Evolutionary conservation across 352 stramenopile genomes (phyloP).

Genomic region (Phytophthora colocasiae): DNA sequence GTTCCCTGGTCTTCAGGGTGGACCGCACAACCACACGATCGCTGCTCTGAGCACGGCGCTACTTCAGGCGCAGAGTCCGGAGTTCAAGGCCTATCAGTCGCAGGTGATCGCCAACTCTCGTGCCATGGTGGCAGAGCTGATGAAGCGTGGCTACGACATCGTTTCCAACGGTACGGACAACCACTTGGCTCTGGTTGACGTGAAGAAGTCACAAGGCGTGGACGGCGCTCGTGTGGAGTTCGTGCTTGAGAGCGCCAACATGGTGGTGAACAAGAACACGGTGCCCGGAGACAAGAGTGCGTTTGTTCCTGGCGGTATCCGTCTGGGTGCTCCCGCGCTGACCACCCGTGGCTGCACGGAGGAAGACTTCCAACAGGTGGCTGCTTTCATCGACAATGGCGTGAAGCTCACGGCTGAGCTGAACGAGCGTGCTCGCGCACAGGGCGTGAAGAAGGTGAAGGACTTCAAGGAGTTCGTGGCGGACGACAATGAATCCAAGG

Average conservation of each 20-base stretch:
- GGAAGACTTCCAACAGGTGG: slow-evolving; percentile 96
- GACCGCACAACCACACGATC: slow-evolving; percentile 99
- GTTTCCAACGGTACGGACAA: slow-evolving; percentile 99
- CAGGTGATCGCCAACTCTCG: slow-evolving; percentile 94
- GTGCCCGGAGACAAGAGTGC: slow-evolving; percentile 97
- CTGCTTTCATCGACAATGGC: slow-evolving; percentile 95
- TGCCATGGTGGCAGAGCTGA: slow-evolving; percentile 91
- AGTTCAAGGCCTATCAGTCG: slow-evolving; percentile 99
- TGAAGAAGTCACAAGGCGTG: slow-evolving; percentile 95
- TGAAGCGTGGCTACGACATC: slow-evolving; percentile 94
- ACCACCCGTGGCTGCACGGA: slow-evolving; percentile 96
- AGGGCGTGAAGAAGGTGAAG: slow-evolving; percentile 96
- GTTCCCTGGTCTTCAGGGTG: slow-evolving; percentile 98
- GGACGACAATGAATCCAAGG: slow-evolving; percentile 48
- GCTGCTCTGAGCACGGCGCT: slow-evolving; percentile 97
- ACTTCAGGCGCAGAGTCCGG: slow-evolving; percentile 94
- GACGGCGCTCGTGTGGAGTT: slow-evolving; percentile 97
- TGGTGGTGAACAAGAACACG: slow-evolving; percentile 99
- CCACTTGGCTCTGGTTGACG: slow-evolving; percentile 97
- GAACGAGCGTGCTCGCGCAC: slow-evolving; percentile 88
- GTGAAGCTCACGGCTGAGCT: slow-evolving; percentile 94
- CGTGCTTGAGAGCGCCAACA: slow-evolving; percentile 96
- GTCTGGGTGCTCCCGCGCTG: slow-evolving; percentile 96
- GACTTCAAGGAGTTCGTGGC: slow-evolving; percentile 87
- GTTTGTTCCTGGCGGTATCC: slow-evolving; percentile 96